Conservation (phyloP, 169 alveolate genomes). For the Eimeria acervulina region DNA sequence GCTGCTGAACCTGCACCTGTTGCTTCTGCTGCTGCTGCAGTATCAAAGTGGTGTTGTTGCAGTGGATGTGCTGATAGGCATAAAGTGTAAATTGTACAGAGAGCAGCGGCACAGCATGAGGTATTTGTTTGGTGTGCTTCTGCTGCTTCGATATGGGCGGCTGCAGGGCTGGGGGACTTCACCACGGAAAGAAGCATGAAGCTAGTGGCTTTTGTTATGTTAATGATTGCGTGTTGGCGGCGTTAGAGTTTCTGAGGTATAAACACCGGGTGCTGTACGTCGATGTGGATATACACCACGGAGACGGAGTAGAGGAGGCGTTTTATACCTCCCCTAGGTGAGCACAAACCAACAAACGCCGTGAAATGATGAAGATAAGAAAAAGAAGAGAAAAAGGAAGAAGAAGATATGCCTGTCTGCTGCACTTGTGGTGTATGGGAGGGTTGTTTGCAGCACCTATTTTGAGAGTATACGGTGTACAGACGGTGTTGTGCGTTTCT, state of each 20-base stretch:
- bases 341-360: not conserved
- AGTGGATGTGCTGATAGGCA: too few species aligned
- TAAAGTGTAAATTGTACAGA: too few species aligned
- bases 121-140: not conserved
- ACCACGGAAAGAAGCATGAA: slow-evolving; percentile 98
- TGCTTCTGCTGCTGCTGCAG: slow-evolving; percentile 2
- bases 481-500: not conserved
- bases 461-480: too few species aligned
- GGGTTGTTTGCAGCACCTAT: too few species aligned
- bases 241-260: slow-evolving; percentile 97
- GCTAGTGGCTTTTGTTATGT: slow-evolving; percentile 99
- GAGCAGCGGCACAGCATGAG: too few species aligned
- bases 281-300: slow-evolving; percentile 99
- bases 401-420: too few species aligned
- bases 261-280: slow-evolving; percentile 97
- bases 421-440: too few species aligned
- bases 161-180: slow-evolving; percentile 98
- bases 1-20: not conserved
- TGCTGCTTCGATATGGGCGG: not conserved
- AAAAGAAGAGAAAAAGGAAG: not conserved
- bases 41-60: not conserved
- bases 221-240: slow-evolving; percentile 98
- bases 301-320: slow-evolving; percentile 99
- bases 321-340: slow-evolving; percentile 93
- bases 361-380: not conserved